Evolutionary conservation across 306 rosid genomes (phyloP).

Genomic region (Fragaria ananassa): DNA sequence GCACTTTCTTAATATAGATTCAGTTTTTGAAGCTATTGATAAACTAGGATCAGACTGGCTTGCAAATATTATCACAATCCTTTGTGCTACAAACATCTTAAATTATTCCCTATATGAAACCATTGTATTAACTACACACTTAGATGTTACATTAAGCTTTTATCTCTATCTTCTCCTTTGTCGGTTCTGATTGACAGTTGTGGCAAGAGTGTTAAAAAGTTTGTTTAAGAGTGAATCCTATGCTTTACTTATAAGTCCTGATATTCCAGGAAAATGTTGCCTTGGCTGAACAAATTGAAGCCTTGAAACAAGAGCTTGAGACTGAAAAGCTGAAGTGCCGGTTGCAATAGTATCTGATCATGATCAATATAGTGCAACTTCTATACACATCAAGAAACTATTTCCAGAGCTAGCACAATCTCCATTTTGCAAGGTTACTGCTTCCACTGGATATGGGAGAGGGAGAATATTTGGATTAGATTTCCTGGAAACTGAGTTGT

Average conservation of each 20-base stretch:
- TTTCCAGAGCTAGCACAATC: not conserved
- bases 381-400: not conserved
- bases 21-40: not conserved
- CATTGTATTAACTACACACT: not conserved
- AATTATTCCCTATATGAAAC: not conserved
- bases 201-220: not conserved
- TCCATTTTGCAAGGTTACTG: conserved; percentile 2
- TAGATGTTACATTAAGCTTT: not conserved
- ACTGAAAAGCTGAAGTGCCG: conserved; percentile 49
- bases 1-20: not conserved
- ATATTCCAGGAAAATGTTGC: conserved; percentile 48
- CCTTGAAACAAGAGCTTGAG: conserved; percentile 53
- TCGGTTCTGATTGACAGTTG: not conserved
- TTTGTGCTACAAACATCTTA: not conserved
- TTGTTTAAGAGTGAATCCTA: not conserved
- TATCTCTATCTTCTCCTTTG: too few species aligned
- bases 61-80: not conserved
- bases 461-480: not conserved
- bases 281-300: conserved; percentile 48
- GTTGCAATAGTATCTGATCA: conserved; percentile 20
- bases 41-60: not conserved
- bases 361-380: not conserved
- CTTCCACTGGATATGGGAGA: not conserved
- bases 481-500: conserved; percentile 18
- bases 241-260: conserved; percentile 21